phyloP scores from a whole-genome alignment of 495 filamentous ascomycete genomes.

The Tuber umbilicatum region DNA sequence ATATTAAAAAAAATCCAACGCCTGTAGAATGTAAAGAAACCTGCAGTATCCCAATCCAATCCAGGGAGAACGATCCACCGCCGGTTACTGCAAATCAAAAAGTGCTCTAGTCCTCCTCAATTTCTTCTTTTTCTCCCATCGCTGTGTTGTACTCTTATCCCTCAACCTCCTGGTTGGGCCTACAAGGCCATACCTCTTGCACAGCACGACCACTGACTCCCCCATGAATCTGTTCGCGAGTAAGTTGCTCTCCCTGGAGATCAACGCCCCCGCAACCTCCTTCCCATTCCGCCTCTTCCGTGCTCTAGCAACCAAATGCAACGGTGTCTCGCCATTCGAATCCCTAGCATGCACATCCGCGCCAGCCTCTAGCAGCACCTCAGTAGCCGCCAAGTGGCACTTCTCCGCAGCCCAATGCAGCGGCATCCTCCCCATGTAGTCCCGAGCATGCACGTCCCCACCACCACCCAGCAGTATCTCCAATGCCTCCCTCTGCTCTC shows the following conservation, averaged over 20 bases:
- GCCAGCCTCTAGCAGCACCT: slow-evolving; percentile 21
- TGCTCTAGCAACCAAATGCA: slow-evolving; percentile 17
- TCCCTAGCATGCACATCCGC: slow-evolving; percentile 17
- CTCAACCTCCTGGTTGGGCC: not conserved
- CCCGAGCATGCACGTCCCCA: slow-evolving; percentile 4
- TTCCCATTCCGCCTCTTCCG: not conserved
- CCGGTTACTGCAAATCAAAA: not conserved
- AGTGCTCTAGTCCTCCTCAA: not conserved
- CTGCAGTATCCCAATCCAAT: not conserved
- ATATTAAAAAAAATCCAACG: not conserved
- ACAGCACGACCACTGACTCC: not conserved
- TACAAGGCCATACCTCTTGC: not conserved
- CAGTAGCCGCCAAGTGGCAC: slow-evolving; percentile 17
- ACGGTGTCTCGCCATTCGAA: slow-evolving; percentile 22
- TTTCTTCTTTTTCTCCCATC: not conserved
- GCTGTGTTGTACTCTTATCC: not conserved
- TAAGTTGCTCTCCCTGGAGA: not conserved
- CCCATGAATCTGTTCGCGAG: not conserved
- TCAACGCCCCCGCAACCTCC: not conserved
- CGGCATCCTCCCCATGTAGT: slow-evolving; percentile 21
- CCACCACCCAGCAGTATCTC: not conserved
- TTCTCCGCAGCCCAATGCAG: slow-evolving; percentile 22
- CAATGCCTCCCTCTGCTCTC: not conserved
- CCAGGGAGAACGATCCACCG: not conserved
- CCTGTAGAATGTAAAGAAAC: not conserved